These are phyloP conservation scores for Pichia sp. DNA, from an alignment of 1,139 yeast species.

Conservation along the genomic window DNA sequence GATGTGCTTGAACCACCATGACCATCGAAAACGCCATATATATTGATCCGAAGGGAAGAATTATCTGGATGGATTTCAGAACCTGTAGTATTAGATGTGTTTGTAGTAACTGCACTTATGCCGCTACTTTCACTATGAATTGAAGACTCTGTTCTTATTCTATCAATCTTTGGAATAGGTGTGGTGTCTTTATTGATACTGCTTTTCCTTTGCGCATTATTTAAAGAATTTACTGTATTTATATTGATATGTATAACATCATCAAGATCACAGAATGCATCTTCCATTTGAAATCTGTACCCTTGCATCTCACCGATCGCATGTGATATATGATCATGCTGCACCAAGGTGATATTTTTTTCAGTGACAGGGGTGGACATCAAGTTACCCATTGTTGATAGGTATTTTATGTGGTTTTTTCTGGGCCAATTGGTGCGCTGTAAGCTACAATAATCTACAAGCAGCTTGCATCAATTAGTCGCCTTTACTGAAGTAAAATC, in stretches of 20 bases:
- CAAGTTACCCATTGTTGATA: slow-evolving; percentile 56
- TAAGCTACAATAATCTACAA: not conserved
- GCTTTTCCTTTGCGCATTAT: not conserved
- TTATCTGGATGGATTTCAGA: not conserved
- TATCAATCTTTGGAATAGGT: not conserved
- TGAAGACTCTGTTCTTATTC: slow-evolving; percentile 2
- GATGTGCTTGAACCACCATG: slow-evolving; percentile 70
- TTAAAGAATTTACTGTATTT: not conserved
- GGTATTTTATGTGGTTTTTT: not conserved
- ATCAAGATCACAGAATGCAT: slow-evolving; percentile 52
- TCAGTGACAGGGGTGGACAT: slow-evolving; percentile 73
- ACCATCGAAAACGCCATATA: slow-evolving; percentile 74
- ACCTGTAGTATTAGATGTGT: not conserved
- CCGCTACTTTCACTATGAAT: slow-evolving; percentile 1
- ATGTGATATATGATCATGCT: slow-evolving; percentile 43
- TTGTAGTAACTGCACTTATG: slow-evolving; percentile 2
- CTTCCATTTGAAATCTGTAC: slow-evolving; percentile 70
- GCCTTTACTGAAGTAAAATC: not conserved
- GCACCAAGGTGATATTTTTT: slow-evolving; percentile 40
- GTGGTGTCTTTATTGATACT: not conserved
- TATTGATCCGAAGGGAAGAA: slow-evolving; percentile 35
- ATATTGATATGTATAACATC: slow-evolving; percentile 18
- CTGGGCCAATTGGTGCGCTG: not conserved
- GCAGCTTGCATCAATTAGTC: too few species aligned
- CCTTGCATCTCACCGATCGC: slow-evolving; percentile 78